phyloP scores from a whole-genome alignment of 768 basidiomycete genomes.

The Termitomyces heimii region DNA sequence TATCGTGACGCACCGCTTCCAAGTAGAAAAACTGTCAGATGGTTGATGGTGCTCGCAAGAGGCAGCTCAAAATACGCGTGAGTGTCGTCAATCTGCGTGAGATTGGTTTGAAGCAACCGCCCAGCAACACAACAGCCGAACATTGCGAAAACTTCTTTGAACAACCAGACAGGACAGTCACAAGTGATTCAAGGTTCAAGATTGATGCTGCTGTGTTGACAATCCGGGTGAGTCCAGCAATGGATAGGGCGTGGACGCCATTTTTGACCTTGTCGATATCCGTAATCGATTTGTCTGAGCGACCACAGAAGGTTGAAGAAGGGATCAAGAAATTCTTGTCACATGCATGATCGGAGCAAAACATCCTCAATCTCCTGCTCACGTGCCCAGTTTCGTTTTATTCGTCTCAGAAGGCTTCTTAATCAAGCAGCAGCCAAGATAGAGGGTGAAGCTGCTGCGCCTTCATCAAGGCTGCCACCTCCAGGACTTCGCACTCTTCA shows the following conservation, averaged over 20 bases:
- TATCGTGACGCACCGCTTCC: conserved; percentile 53
- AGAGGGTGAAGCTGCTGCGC: too few species aligned
- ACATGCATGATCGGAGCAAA: too few species aligned
- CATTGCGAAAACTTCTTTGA: conserved; percentile 33
- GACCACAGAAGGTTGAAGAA: too few species aligned
- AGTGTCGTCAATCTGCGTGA: conserved; percentile 77
- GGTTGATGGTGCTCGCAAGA: conserved; percentile 70
- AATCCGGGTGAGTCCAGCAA: conserved; percentile 1
- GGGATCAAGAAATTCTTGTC: too few species aligned
- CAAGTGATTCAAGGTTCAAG: neutral
- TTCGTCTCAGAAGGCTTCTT: too few species aligned
- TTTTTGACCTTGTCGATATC: conserved; percentile 7
- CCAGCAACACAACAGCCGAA: conserved; percentile 80
- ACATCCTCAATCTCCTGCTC: too few species aligned
- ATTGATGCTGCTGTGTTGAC: neutral
- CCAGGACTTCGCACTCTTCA: too few species aligned
- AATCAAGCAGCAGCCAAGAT: too few species aligned
- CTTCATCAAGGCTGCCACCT: too few species aligned
- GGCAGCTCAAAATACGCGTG: conserved; percentile 77
- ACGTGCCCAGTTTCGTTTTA: too few species aligned
- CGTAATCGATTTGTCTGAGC: neutral
- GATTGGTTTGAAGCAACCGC: conserved; percentile 71
- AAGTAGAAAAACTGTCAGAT: conserved; percentile 78
- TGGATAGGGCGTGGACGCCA: neutral
- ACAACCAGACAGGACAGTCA: neutral